phyloP scores from a whole-genome alignment of 768 basidiomycete genomes.

The Podaxis sp. region DNA sequence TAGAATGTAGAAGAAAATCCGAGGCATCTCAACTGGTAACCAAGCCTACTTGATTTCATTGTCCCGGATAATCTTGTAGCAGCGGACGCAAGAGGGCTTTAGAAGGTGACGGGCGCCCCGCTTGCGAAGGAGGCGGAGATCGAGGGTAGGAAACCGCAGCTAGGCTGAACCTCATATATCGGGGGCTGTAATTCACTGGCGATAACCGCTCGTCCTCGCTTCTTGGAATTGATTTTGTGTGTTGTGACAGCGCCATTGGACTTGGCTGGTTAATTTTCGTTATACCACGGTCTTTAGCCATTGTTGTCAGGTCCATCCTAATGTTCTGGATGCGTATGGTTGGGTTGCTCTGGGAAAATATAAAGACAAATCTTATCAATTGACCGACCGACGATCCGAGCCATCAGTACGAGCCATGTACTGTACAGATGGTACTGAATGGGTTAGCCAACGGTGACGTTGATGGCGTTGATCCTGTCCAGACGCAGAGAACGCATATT shows the following conservation, averaged over 20 bases:
- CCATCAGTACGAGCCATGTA: not conserved
- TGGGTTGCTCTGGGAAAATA: too few species aligned
- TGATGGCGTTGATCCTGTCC: not conserved
- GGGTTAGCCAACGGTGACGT: not conserved
- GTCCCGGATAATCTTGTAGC: not conserved
- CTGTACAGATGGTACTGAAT: not conserved
- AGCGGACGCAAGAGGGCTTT: not conserved
- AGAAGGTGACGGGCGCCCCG: not conserved
- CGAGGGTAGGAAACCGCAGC: not conserved
- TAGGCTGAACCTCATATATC: not conserved
- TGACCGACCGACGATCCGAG: not conserved
- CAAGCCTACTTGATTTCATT: constrained; percentile 5
- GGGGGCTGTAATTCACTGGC: not conserved
- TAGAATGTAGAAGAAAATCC: not conserved
- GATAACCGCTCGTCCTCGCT: not conserved
- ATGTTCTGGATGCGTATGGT: too few species aligned
- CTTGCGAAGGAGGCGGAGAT: constrained; percentile 1
- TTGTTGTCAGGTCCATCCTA: too few species aligned
- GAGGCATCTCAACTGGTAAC: constrained; percentile 1
- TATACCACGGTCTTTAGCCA: too few species aligned
- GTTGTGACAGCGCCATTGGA: too few species aligned
- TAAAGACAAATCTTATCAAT: not conserved
- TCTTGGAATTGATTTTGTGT: not conserved
- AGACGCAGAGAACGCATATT: not conserved
- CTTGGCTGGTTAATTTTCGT: too few species aligned